These are phyloP conservation scores for Amphirosellinia nigrospora DNA, from an alignment of 495 filamentous ascomycete species.

Conservation along the genomic window DNA sequence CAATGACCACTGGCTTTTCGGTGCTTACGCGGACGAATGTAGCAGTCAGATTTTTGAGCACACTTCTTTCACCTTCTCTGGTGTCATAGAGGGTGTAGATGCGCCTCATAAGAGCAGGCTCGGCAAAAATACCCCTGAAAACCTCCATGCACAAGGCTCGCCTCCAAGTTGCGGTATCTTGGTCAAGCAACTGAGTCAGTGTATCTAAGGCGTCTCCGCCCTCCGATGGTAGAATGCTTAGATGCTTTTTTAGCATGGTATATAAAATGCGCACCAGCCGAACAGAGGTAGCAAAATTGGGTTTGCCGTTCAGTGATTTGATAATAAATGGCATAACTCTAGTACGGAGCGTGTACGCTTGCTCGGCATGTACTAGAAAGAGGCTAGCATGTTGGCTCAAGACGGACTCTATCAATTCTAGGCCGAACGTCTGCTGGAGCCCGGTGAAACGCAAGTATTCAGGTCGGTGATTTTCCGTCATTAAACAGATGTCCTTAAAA, in stretches of 20 bases:
- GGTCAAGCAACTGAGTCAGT: constrained; percentile 88
- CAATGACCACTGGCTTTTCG: constrained; percentile 87
- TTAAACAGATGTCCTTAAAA: constrained; percentile 86
- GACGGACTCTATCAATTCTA: constrained; percentile 91
- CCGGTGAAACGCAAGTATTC: constrained; percentile 77
- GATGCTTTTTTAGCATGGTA: constrained; percentile 75
- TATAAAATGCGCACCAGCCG: constrained; percentile 82
- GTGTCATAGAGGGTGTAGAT: constrained; percentile 84
- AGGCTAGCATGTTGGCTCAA: constrained; percentile 82
- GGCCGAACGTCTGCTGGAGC: constrained; percentile 78
- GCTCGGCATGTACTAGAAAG: constrained; percentile 77
- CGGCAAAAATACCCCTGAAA: constrained; percentile 81
- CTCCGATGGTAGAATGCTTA: constrained; percentile 75
- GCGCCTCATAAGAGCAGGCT: constrained; percentile 74
- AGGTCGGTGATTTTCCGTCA: constrained; percentile 82
- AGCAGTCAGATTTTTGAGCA: constrained; percentile 81
- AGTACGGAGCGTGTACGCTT: constrained; percentile 77
- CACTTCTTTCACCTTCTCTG: constrained; percentile 71
- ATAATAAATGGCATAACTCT: constrained; percentile 83
- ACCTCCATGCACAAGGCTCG: constrained; percentile 89
- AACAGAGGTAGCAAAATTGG: constrained; percentile 82
- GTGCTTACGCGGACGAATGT: constrained; percentile 86
- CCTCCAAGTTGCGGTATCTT: constrained; percentile 83
- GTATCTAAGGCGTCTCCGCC: constrained; percentile 84
- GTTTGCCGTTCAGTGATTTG: constrained; percentile 75